phyloP scores from a whole-genome alignment of 306 rosid genomes.

The Cucurbita argyrosperma region DNA sequence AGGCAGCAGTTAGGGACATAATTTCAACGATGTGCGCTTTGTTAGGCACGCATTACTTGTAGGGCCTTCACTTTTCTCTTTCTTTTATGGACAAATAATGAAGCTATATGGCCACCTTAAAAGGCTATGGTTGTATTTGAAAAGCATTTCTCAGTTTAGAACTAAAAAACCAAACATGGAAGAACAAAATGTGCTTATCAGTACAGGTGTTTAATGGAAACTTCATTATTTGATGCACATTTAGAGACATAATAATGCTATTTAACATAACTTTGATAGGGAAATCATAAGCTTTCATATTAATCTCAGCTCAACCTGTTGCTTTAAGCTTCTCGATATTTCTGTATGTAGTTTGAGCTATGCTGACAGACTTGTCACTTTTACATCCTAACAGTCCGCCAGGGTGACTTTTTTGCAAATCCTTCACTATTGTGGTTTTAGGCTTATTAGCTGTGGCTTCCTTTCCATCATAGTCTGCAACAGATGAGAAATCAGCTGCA shows the following conservation, averaged over 20 bases:
- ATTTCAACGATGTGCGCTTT: neutral
- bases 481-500: conserved; percentile 8
- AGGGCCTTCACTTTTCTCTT: neutral
- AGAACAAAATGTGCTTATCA: neutral
- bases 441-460: neutral
- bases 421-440: conserved; percentile 3
- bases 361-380: conserved; percentile 19
- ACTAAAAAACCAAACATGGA: conserved; percentile 1
- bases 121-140: neutral
- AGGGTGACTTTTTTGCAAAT: conserved; percentile 5
- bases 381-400: conserved; percentile 15
- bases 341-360: conserved; percentile 11
- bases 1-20: conserved; percentile 6
- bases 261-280: neutral
- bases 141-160: neutral
- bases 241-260: neutral
- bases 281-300: neutral
- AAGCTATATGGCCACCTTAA: conserved; percentile 6
- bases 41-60: neutral
- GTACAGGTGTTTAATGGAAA: neutral
- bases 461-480: conserved; percentile 16
- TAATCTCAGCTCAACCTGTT: conserved; percentile 4
- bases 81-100: neutral
- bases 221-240: neutral
- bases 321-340: conserved; percentile 5